Conservation (phyloP, 2,329 filamentous ascomycete species). For the Trichoderma citrinoviride region DNA sequence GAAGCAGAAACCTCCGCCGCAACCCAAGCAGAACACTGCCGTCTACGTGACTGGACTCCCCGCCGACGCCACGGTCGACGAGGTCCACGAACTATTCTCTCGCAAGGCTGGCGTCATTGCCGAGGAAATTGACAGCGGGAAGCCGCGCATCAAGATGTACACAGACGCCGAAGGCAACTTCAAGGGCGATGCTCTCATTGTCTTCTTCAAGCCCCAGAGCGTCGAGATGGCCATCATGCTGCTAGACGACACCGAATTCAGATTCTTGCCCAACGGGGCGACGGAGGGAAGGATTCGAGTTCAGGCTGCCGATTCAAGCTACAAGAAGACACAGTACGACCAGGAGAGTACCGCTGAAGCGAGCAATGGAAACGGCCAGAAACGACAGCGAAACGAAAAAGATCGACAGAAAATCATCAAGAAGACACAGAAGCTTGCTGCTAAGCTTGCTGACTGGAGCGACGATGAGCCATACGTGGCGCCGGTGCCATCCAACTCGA, state of each 20-base stretch:
- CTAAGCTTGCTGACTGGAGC: slow-evolving; percentile 91
- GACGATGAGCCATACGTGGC: slow-evolving; percentile 70
- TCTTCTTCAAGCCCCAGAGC: slow-evolving; percentile 95
- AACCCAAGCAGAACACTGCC: slow-evolving; percentile 73
- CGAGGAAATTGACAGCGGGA: slow-evolving; percentile 86
- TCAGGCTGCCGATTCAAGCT: slow-evolving; percentile 80
- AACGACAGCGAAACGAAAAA: slow-evolving; percentile 53
- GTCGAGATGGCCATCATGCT: slow-evolving; percentile 80
- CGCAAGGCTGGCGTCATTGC: slow-evolving; percentile 85
- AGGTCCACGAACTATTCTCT: slow-evolving; percentile 81
- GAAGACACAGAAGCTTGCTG: slow-evolving; percentile 87
- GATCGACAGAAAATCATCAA: slow-evolving; percentile 89
- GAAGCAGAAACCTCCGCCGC: slow-evolving; percentile 47
- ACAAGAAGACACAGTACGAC: slow-evolving; percentile 80
- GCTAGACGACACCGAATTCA: slow-evolving; percentile 78
- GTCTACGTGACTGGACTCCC: slow-evolving; percentile 91
- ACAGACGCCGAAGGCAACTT: slow-evolving; percentile 75
- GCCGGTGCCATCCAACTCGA: slow-evolving; percentile 43
- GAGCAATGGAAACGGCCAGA: slow-evolving; percentile 28
- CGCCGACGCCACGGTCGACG: slow-evolving; percentile 70
- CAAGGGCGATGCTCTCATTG: slow-evolving; percentile 89
- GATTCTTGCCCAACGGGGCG: slow-evolving; percentile 56
- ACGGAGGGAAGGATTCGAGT: slow-evolving; percentile 70
- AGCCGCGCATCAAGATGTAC: slow-evolving; percentile 91
- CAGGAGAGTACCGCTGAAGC: slow-evolving; percentile 32